Evolutionary conservation across 1,284 basidiomycete species (phyloP), one percentile per base, ranked within the genome.

Genomic region (Peniophora sp.): DNA sequence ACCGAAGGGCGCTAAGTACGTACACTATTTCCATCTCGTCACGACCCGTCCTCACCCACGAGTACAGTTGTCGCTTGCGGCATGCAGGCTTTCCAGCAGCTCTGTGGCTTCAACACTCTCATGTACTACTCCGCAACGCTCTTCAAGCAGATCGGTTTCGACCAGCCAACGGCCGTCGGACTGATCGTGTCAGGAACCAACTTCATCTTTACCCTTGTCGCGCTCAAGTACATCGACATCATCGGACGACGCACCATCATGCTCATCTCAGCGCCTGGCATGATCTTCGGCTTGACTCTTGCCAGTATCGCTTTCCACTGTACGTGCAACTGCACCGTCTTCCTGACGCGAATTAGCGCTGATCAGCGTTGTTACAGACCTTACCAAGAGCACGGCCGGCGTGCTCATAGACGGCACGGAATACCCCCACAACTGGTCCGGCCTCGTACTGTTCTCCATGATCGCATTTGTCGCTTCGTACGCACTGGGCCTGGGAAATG

Each of bases 381-480:
- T 92, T 57, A 92, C 89, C 1, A 63, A 66, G 53, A 70, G 77
- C 56, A 91, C 89, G 0, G 78, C 73, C 38, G 81, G 83, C n/a
- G 62, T 77, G 20, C 75, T 92, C 23, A 70, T 85, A 32, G 74
- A 81, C 41, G 85, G 84, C 2, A 72, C 75, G 20, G 61, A 75
- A 6, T 91, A 92, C 62, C 75, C 86, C 2, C 72, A 69, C 14
- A 65, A 73, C 5, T 88, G 81, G 77, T 82, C 86, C 2, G 74
- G 78, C 0, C 69, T 87, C 51, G 84, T 92, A n/a, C 68, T 92
- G 17, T 59, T 84, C 17, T 80, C 83, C 22, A 92, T 92, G 87
- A 81, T 92, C 55, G 62, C 88, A 56, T 93, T 85, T 66, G 88
- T 92, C 24, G 86, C 85, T 1, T 87, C 84, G 5, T 93, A 92